Base-by-base conservation (phyloP, 768 basidiomycete species). In the Agaricus blazei region DNA sequence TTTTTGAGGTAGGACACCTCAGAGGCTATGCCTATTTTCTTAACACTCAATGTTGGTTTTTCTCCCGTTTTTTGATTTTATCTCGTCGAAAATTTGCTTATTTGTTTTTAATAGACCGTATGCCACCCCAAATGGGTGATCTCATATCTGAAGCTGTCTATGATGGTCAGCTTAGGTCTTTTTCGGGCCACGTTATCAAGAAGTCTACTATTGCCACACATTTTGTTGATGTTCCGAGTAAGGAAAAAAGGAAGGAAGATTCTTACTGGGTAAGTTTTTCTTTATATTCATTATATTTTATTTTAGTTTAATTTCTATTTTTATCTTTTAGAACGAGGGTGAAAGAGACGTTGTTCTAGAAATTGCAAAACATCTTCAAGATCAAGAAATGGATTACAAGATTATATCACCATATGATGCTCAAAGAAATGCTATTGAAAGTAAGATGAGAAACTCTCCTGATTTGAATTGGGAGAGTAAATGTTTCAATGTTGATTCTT, bases 381-480 rank as follows among this genome's bases (percentile, higher is more conserved):
- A 71, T 3, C 65, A 79, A 50, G 58, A 66, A 0, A 78, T 73
- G 58, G 67, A 70, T 0, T 92, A 76, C 65, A 75, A 77, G 31
- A 82, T 93, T 43, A 87, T 93, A 50, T 91, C 88, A 9, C 90
- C 90, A 0, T 93, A 93, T 75, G 88, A 88, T 66, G 81, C 75
- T 6, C 90, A 93, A 65, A 75, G 87, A 11, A 75, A 65, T 48
- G 50, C 67, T 3, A 77, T 93, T 65, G 87, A 91, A 67, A 63
- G 70, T 4, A 64, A 65, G 15, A 76, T 93, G 63, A 77, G 83
- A 58, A 57, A 64, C 0, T 65, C 58, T 48, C 68, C 74, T 50
- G 76, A 72, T 0, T 67, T 93, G 1, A 54, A 71, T 2, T 89
- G 85, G 85, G 70, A 75, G 34, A 79, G 92, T 61, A 90, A 79